Conservation (phyloP, 768 basidiomycete genomes). For the Boletus sp. region DNA sequence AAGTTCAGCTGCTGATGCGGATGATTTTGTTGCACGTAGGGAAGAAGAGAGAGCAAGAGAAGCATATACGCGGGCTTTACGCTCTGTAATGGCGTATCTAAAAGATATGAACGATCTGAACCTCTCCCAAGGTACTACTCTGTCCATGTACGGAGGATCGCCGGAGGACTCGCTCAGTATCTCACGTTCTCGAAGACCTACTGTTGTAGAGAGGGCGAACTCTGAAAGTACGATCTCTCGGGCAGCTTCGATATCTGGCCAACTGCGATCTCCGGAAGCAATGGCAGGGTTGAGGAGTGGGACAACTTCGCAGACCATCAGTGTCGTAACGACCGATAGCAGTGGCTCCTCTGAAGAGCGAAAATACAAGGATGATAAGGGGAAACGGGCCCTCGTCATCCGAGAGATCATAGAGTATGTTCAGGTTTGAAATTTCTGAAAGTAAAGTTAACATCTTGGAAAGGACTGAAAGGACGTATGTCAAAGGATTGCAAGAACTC, state of each 20-base stretch:
- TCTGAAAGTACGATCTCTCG: constrained; percentile 52
- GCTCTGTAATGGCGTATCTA: constrained; percentile 93
- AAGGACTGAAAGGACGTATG: constrained; percentile 94
- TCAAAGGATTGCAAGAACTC: constrained; percentile 89
- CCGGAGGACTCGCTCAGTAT: constrained; percentile 39
- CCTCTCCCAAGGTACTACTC: constrained; percentile 51
- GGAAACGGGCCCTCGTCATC: constrained; percentile 78
- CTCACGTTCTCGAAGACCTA: constrained; percentile 62
- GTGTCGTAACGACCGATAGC: constrained; percentile 72
- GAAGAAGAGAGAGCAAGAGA: constrained; percentile 74
- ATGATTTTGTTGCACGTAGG: constrained; percentile 44
- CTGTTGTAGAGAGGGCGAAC: constrained; percentile 48
- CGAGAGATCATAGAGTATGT: constrained; percentile 90
- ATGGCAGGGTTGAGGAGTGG: constrained; percentile 59
- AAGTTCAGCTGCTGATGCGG: constrained; percentile 44
- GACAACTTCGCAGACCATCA: constrained; percentile 60
- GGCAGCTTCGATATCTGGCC: constrained; percentile 48
- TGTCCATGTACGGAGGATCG: constrained; percentile 57
- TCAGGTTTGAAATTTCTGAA: background rate
- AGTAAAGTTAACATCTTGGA: constrained; percentile 10
- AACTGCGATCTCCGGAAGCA: constrained; percentile 65
- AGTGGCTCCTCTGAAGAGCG: constrained; percentile 72
- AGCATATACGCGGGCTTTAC: constrained; percentile 73
- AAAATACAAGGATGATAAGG: constrained; percentile 89
- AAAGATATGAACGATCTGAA: constrained; percentile 93